These are phyloP conservation scores for Hippophae tibetana DNA, from an alignment of 306 rosid species.

Conservation along the genomic window DNA sequence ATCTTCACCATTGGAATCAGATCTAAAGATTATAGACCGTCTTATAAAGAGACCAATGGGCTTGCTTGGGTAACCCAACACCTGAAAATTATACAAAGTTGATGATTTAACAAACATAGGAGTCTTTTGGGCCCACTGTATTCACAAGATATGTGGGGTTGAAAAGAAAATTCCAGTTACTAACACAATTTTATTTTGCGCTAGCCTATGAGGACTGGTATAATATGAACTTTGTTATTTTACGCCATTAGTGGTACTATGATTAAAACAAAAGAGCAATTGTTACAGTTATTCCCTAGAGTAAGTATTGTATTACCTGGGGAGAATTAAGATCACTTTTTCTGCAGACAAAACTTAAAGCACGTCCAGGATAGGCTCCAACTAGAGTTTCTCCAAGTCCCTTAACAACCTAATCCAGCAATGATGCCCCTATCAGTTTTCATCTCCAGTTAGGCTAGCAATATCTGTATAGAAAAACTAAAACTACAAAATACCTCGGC, in stretches of 20 bases:
- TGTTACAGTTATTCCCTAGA: background rate
- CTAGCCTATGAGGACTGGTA: too few relatives aligned
- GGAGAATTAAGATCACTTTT: slow-evolving; percentile 72
- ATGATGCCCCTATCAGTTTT: slow-evolving; percentile 6
- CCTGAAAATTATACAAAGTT: slow-evolving; percentile 37
- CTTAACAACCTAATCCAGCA: slow-evolving; percentile 66
- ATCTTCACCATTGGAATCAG: slow-evolving; percentile 98
- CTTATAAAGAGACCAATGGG: slow-evolving; percentile 78
- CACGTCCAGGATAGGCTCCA: slow-evolving; percentile 99
- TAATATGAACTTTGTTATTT: too few relatives aligned
- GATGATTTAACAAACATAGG: too few relatives aligned
- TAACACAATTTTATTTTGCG: too few relatives aligned
- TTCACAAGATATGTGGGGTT: background rate
- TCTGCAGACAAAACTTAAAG: slow-evolving; percentile 85
- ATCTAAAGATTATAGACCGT: slow-evolving; percentile 79
- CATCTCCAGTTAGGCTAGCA: slow-evolving; percentile 1
- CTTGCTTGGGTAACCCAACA: slow-evolving; percentile 95
- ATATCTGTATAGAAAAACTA: slow-evolving; percentile 9
- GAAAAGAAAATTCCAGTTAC: too few relatives aligned
- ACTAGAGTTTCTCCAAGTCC: slow-evolving; percentile 98
- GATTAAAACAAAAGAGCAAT: too few relatives aligned
- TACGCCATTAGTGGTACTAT: too few relatives aligned
- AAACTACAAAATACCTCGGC: slow-evolving; percentile 62
- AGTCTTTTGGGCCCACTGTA: too few relatives aligned
- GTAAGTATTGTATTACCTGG: slow-evolving; percentile 37